These are phyloP conservation scores for Pleurotus eryngii DNA, from an alignment of 768 basidiomycete species.

Conservation along the genomic window DNA sequence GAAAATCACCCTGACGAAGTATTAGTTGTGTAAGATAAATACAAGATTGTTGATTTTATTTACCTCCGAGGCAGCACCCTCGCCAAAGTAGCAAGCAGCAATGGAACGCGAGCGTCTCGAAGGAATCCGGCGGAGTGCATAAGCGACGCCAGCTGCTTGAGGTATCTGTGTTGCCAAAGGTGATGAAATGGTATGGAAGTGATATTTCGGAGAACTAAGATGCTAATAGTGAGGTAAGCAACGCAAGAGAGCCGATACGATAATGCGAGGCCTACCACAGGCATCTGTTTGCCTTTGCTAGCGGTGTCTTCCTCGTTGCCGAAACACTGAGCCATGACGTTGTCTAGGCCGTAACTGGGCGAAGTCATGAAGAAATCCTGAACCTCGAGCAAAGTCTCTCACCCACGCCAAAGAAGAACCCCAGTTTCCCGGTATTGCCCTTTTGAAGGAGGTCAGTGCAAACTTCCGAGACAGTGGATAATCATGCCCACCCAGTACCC, in stretches of 20 bases:
- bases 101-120: conserved; percentile 65
- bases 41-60: conserved; percentile 30
- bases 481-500: conserved; percentile 63
- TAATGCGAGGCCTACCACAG: conserved; percentile 59
- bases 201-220: conserved; percentile 78
- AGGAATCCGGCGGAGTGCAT: conserved; percentile 80
- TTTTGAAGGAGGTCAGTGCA: conserved; percentile 20
- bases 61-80: conserved; percentile 92
- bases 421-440: conserved; percentile 94
- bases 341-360: conserved; percentile 56
- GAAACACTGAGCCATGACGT: conserved; percentile 91
- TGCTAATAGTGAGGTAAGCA: conserved; percentile 46
- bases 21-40: neutral
- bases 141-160: conserved; percentile 91
- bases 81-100: conserved; percentile 89
- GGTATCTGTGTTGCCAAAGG: conserved; percentile 93
- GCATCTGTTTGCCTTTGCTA: conserved; percentile 91
- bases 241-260: neutral
- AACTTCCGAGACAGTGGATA: neutral
- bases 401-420: conserved; percentile 82
- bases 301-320: conserved; percentile 78
- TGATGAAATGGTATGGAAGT: conserved; percentile 94
- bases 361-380: neutral
- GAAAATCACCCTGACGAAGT: conserved; percentile 62
- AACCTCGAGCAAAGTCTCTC: neutral